Conservation (phyloP, 768 basidiomycete genomes). For the Cyclocybe aegerita region DNA sequence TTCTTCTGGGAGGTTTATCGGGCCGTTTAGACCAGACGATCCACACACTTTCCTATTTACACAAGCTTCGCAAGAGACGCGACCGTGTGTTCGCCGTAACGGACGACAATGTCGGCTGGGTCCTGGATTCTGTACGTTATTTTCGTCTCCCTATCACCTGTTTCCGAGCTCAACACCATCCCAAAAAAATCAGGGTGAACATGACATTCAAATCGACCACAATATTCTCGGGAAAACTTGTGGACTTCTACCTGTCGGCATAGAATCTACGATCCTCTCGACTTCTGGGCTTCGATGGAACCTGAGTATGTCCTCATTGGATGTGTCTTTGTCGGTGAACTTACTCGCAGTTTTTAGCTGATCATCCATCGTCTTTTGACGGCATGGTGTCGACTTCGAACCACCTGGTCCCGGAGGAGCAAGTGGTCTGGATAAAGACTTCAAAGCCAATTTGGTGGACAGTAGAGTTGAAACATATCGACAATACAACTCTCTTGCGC, state of each 20-base stretch:
- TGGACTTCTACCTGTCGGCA: conserved; percentile 90
- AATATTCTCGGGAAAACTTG: conserved; percentile 80
- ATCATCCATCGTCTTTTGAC: conserved; percentile 73
- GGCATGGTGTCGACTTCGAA: conserved; percentile 93
- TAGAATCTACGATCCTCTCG: conserved; percentile 72
- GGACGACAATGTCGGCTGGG: conserved; percentile 92
- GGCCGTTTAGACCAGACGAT: conserved; percentile 95
- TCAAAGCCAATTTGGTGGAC: conserved; percentile 90
- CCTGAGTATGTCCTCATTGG: conserved; percentile 51
- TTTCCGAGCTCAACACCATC: neutral
- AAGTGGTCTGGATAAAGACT: conserved; percentile 71
- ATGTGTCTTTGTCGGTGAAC: neutral
- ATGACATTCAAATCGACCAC: conserved; percentile 76
- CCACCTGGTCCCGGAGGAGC: conserved; percentile 71
- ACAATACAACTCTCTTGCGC: too few species aligned
- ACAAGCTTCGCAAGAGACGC: conserved; percentile 69
- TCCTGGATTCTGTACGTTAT: conserved; percentile 67
- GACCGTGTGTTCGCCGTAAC: conserved; percentile 72
- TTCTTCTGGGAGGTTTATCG: conserved; percentile 85
- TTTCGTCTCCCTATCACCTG: neutral
- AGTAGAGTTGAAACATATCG: conserved; percentile 54
- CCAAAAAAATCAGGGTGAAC: conserved; percentile 64
- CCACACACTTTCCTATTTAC: conserved; percentile 81
- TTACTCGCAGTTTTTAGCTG: conserved; percentile 36
- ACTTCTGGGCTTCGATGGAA: conserved; percentile 91